Conservation (phyloP, 768 basidiomycete genomes). For the Trametes punicea region DNA sequence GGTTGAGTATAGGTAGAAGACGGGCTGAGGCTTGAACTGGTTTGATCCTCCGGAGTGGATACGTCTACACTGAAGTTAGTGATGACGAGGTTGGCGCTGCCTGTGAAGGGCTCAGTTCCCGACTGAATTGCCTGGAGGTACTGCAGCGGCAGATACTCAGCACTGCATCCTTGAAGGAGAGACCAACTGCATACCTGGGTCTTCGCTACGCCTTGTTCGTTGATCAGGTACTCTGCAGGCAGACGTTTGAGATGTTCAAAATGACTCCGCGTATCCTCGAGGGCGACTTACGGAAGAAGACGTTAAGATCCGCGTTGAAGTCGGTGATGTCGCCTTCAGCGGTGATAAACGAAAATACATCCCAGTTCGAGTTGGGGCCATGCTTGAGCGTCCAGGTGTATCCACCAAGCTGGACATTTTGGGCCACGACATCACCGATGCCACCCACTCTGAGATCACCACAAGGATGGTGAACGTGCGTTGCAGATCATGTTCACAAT, state of each 20-base stretch:
- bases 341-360: constrained; percentile 55
- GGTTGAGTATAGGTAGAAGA: neutral
- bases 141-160: constrained; percentile 25
- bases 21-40: neutral
- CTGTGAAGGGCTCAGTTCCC: constrained; percentile 54
- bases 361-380: constrained; percentile 55
- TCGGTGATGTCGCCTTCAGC: constrained; percentile 43
- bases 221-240: constrained; percentile 42
- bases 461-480: too few relatives aligned
- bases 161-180: neutral
- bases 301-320: constrained; percentile 51
- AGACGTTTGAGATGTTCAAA: neutral
- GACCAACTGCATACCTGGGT: constrained; percentile 36
- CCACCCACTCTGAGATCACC: constrained; percentile 31
- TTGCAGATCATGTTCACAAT: neutral
- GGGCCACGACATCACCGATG: constrained; percentile 47
- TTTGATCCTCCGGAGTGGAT: neutral
- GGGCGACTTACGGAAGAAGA: constrained; percentile 46
- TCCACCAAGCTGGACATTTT: constrained; percentile 42
- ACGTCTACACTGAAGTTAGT: constrained; percentile 40
- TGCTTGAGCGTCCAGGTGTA: constrained; percentile 55
- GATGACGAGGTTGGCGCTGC: constrained; percentile 44
- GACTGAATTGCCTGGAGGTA: constrained; percentile 52
- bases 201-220: constrained; percentile 43
- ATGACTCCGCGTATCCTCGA: too few relatives aligned